Conservation (phyloP, 148 eudicot genomes). For the Nyssa sinensis region DNA sequence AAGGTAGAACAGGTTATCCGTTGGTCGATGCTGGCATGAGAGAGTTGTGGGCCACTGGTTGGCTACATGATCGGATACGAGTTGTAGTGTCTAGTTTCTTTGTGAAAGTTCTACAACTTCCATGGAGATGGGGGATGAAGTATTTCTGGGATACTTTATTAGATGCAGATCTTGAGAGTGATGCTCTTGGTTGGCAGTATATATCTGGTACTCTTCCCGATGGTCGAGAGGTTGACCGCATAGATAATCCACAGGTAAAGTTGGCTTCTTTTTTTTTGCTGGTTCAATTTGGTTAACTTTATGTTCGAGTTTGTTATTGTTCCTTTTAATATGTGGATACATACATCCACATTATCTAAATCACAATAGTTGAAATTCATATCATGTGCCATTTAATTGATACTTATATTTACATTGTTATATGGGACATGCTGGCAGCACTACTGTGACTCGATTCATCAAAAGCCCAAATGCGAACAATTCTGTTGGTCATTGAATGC, state of each 20-base stretch:
- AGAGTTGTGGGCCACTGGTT: slow-evolving; percentile 98
- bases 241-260: slow-evolving; percentile 95
- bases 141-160: slow-evolving; percentile 96
- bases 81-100: slow-evolving; percentile 97
- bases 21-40: slow-evolving; percentile 99
- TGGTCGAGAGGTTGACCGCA: slow-evolving; percentile 86
- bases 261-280: background rate
- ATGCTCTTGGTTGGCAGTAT: slow-evolving; percentile 99
- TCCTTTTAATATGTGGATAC: background rate
- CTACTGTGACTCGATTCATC: background rate
- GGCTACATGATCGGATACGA: slow-evolving; percentile 93
- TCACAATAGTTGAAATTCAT: background rate
- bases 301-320: background rate
- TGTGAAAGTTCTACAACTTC: slow-evolving; percentile 94
- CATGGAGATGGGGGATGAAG: slow-evolving; percentile 99
- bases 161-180: slow-evolving; percentile 98
- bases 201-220: slow-evolving; percentile 92
- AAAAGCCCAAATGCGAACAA: background rate
- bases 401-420: no score
- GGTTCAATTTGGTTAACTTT: background rate
- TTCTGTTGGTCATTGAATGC: no score
- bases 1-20: slow-evolving; percentile 99
- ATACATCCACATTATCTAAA: background rate
- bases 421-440: background rate
- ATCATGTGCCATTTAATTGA: background rate